phyloP scores from a whole-genome alignment of 805 yeast species.

The Saccharomycopsis oosterbeekiorum region DNA sequence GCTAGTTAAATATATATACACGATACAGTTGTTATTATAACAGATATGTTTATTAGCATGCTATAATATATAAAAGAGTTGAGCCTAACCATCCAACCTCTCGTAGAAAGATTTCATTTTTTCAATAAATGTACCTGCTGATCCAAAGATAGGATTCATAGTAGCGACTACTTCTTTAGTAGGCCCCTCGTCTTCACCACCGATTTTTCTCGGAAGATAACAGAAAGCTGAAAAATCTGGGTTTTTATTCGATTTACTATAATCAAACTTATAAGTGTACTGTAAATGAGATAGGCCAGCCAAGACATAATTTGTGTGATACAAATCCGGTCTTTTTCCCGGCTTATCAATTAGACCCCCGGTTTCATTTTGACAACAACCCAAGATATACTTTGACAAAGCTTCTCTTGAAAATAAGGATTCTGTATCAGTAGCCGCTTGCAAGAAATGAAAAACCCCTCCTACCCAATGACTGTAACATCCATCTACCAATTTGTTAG shows the following conservation, averaged over 20 bases:
- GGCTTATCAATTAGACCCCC: conserved; percentile 93
- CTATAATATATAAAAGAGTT: background rate
- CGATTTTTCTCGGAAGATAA: conserved; percentile 20
- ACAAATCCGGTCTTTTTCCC: conserved; percentile 66
- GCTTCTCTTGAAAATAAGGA: conserved; percentile 42
- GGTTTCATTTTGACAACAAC: conserved; percentile 57
- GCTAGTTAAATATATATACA: too few species aligned
- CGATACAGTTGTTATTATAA: background rate
- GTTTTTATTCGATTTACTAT: conserved; percentile 15
- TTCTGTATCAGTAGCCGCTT: conserved; percentile 29
- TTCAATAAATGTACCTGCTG: conserved; percentile 4
- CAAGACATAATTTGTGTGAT: conserved; percentile 81
- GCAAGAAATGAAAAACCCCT: conserved; percentile 56
- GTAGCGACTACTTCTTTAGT: conserved; percentile 1
- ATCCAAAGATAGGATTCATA: conserved; percentile 13
- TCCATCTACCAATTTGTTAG: conserved; percentile 91
- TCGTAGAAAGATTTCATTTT: conserved; percentile 1
- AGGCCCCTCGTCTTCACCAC: conserved; percentile 9
- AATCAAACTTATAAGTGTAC: conserved; percentile 28
- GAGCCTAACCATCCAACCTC: background rate
- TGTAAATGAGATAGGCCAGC: conserved; percentile 63
- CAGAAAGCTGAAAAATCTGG: conserved; percentile 26
- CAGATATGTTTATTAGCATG: background rate
- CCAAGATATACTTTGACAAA: conserved; percentile 54
- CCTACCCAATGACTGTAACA: conserved; percentile 97